Evolutionary conservation across 805 yeast genomes (phyloP).

Genomic region (Candida qinlingensis): DNA sequence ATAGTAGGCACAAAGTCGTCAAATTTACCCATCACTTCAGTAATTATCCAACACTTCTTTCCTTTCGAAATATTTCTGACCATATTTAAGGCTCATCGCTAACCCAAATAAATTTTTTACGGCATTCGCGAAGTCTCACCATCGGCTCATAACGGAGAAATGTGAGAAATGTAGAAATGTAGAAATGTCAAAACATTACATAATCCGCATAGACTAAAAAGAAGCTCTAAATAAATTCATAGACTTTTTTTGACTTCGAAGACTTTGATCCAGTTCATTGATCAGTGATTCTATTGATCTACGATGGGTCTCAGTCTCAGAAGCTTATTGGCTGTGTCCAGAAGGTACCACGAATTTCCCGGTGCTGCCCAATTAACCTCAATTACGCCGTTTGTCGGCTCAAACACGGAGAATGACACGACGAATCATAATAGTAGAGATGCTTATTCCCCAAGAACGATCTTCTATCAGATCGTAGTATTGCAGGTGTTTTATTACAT

Average conservation of each 20-base stretch:
- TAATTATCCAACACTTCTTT: neutral
- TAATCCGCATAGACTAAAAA: neutral
- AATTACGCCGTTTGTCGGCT: slow-evolving; percentile 1
- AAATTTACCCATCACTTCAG: slow-evolving; percentile 22
- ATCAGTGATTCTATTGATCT: too few species aligned
- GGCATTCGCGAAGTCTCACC: too few species aligned
- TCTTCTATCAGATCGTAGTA: slow-evolving; percentile 66
- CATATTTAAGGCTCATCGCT: slow-evolving; percentile 9
- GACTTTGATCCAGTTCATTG: too few species aligned
- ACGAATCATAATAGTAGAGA: neutral
- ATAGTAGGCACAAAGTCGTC: slow-evolving; percentile 71
- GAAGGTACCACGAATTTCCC: slow-evolving; percentile 6
- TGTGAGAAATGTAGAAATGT: too few species aligned
- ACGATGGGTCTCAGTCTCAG: slow-evolving; percentile 6
- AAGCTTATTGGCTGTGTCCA: slow-evolving; percentile 1
- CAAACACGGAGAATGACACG: neutral
- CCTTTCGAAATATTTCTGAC: neutral
- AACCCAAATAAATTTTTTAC: neutral
- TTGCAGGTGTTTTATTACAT: slow-evolving; percentile 76
- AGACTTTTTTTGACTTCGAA: too few species aligned
- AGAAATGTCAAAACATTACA: neutral
- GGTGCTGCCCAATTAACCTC: neutral
- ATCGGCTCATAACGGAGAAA: too few species aligned
- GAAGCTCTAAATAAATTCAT: too few species aligned
- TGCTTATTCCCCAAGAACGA: slow-evolving; percentile 45